Evolutionary conservation across 106 monocot genomes (phyloP), one percentile per base, ranked within the genome.

Genomic region (Acorus gramineus): DNA sequence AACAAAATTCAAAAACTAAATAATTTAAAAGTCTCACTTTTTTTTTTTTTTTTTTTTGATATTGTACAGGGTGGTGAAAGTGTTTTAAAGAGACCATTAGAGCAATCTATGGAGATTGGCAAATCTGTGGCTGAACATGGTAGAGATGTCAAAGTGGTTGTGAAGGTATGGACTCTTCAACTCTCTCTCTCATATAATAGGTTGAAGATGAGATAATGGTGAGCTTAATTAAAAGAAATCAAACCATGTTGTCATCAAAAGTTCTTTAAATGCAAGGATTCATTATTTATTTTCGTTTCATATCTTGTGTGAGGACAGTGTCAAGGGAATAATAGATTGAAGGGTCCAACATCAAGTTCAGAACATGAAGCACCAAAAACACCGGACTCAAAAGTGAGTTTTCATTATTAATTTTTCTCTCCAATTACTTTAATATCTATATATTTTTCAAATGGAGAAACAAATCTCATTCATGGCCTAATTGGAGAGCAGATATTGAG

Each of bases 301-400:
- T 46, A 42, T 64, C n/a, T 11, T 66, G 10, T 44, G n/a, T 10
- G 10, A 55, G 12, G 8, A 46, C 79, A 82, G 85, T 79, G 69
- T 52, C 82, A 82, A 66, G 58, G 42, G 14, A 72, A 46, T 50
- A 80, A 47, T 28, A 28, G 28, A 28, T 28, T 28, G 56, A 86
- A 65, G 61, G 77, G 52, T n/a, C 71, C 79, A 62, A 56, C 69
- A 46, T 74, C 77, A 48, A 70, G 70, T 51, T 78, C 85, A n/a
- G 83, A 83, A 52, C 83, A 80, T 3, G 83, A 82, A 75, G 71
- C 82, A 0, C 83, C 83, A 42, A 90, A 73, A 48, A 86, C 90
- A 56, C 70, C 80, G n/a, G 90, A 90, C 57, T 61, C 90, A 14
- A 90, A 90, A 83, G 90, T 80, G 28, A 65, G 48, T 4, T 9